Evolutionary conservation across 2,329 filamentous ascomycete genomes (phyloP).

Genomic region (Gremmenia infestans): DNA sequence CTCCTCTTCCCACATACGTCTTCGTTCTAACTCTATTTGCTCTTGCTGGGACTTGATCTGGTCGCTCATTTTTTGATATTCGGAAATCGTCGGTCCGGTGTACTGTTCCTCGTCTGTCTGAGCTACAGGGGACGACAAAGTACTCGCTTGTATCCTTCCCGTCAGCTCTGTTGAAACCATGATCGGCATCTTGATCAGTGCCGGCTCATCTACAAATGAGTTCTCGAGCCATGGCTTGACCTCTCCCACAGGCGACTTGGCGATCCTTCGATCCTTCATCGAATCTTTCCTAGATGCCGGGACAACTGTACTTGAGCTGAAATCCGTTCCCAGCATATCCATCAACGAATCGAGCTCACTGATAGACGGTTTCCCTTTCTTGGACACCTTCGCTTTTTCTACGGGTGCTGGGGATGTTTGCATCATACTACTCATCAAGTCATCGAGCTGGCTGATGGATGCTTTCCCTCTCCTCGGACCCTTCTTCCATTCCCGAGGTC

Average conservation of each 20-base stretch:
- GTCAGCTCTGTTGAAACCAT: background rate
- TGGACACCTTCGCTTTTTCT: background rate
- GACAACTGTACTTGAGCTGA: background rate
- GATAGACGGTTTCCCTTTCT: background rate
- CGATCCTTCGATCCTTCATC: background rate
- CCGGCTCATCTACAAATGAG: background rate
- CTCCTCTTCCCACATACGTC: constrained; percentile 11
- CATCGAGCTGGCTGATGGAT: too few species aligned
- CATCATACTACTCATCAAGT: background rate
- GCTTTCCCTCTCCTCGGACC: too few species aligned
- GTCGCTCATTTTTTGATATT: constrained; percentile 11
- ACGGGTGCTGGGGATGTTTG: background rate
- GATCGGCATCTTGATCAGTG: background rate
- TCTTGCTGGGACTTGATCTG: constrained; percentile 12
- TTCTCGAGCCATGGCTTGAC: background rate
- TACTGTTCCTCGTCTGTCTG: background rate
- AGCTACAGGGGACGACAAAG: background rate
- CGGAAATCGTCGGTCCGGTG: background rate
- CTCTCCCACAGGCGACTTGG: background rate
- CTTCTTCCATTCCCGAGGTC: too few species aligned
- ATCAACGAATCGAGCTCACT: background rate
- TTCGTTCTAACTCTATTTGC: constrained; percentile 15
- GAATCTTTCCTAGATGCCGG: background rate
- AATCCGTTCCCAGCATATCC: background rate
- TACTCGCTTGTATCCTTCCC: background rate